Evolutionary conservation across 129 eudicot genomes (phyloP), one percentile per base, ranked within the genome.

Genomic region (Arctium minus): DNA sequence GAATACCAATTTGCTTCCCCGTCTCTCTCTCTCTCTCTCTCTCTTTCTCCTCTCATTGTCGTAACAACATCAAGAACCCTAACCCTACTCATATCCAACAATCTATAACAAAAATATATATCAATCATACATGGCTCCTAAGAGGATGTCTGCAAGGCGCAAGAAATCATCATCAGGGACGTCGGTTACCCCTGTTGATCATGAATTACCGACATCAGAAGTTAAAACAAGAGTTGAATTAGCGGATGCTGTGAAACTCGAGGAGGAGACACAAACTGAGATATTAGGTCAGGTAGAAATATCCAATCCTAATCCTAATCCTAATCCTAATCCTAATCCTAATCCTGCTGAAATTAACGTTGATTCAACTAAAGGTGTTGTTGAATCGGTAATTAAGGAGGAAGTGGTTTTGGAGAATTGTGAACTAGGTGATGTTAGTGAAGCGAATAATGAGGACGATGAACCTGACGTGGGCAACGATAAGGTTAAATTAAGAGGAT

Each of bases 91-190:
- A 30, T 11, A 1, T 72, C 50, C 27, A 22, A 22, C 27, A 76
- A 44, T 22, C 27, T 2, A 7, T 7, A 48, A 31, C 27, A 22
- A 67, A 22, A 8, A 29, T 1, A 65, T 9, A 15, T 15, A 69
- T 37, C 74, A 73, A 81, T 37, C 79, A 67, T 13, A 15, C 74
- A 81, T 81, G 85, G 67, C 79, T 73, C 79, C 85, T 60, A 78
- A 78, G 48, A 81, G n/a, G 77, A 31, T 37, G 35, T 6, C 67
- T 60, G 32, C 7, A 31, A 62, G 62, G 85, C 85, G 79, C 67
- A 81, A 81, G 37, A 81, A 81, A 73, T 3, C 85, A 73, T 8
- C 85, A 74, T 0, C 65, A 30, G 44, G 65, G 8, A 38, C 22
- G 35, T 13, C 78, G 70, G 4, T 81, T 77, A 18, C 86, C 9